Base-by-base conservation (phyloP, 371 early-diverging fungal genomes). In the Sporodiniella umbellata region DNA sequence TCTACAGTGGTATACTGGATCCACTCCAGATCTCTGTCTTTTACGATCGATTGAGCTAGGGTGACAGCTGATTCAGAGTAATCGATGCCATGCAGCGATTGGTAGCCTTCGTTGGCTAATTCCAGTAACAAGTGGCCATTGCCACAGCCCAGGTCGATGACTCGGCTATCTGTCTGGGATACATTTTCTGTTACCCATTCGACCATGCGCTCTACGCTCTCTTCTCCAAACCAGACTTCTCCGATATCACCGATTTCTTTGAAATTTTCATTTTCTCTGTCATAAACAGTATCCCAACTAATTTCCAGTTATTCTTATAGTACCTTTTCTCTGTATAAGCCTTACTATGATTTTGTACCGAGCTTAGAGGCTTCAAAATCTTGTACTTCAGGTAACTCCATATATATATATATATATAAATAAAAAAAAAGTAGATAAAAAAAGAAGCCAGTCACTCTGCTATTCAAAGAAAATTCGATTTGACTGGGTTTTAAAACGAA, bases 181-280 rank as follows among this genome's bases (percentile, higher is more conserved):
- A 72, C 72, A 31, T 80, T 66, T 45, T 81, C 70, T 26, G 68
- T 58, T 12, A 89, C 82, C 94, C 94, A 95, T 19, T 84, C 80
- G 4, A 88, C 87, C 91, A 95, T 91, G 42, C 84, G 84, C 31
- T 82, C 79, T 4, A 86, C 92, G 18, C 83, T 80, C 23, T 87
- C 85, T 54, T 94, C 90, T 26, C 95, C 95, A 63, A 94, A 94
- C 92, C 93, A 92, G 19, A 90, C 72, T 63, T 94, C 93, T 26
- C 94, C 94, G 66, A 87, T 88, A 58, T 94, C 95, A 8, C 92
- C 90, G 58, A 81, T 73, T 37, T 89, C 88, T 22, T 83, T 64
- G 61, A 85, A 94, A 66, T 93, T 93, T 54, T 45, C 64, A 35
- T 90, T 78, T 60, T 94, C 95, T 14, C 83, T 75, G 43, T 83